A percentile compares a stretch with the other conserved stretches of the same genome.
Conservation (phyloP, 495 filamentous ascomycete species). For the Talaromyces thailandensis region DNA sequence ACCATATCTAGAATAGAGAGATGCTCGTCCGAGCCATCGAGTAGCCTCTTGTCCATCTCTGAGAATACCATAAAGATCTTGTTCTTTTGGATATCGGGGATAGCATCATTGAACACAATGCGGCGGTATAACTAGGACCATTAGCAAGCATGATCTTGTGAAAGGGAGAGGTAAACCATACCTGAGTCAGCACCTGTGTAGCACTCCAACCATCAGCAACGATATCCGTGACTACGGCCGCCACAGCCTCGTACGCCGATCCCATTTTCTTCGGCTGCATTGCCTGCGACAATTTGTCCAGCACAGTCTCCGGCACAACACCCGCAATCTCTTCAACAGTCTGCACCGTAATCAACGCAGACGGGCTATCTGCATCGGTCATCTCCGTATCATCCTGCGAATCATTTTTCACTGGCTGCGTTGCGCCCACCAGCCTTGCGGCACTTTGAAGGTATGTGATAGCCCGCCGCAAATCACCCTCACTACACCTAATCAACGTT, state of each 20-base stretch:
- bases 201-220: constrained; percentile 98
- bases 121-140: constrained; percentile 64
- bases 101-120: constrained; percentile 73
- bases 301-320: constrained; percentile 68
- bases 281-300: constrained; percentile 61
- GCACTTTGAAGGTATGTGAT: constrained; percentile 95
- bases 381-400: constrained; percentile 42
- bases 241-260: constrained; percentile 62
- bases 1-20: constrained; percentile 79
- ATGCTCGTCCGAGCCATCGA: constrained; percentile 98
- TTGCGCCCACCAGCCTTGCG: constrained; percentile 65
- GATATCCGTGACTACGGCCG: constrained; percentile 74
- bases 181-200: constrained; percentile 75
- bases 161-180: constrained; percentile 23
- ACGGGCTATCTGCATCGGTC: constrained; percentile 20
- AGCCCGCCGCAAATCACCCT: constrained; percentile 90
- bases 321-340: constrained; percentile 93
- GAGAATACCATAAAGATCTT: constrained; percentile 85
- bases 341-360: constrained; percentile 56
- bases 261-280: constrained; percentile 63
- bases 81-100: constrained; percentile 79
- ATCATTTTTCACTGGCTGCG: constrained; percentile 27
- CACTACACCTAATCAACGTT: constrained; percentile 73
- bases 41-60: constrained; percentile 84
- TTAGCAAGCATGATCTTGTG: background rate